Percentiles rank a stretch among this genome's conserved stretches.
These are phyloP conservation scores for Waltiozyma sp. DNA, from an alignment of 1,139 yeast species.

Conservation along the genomic window DNA sequence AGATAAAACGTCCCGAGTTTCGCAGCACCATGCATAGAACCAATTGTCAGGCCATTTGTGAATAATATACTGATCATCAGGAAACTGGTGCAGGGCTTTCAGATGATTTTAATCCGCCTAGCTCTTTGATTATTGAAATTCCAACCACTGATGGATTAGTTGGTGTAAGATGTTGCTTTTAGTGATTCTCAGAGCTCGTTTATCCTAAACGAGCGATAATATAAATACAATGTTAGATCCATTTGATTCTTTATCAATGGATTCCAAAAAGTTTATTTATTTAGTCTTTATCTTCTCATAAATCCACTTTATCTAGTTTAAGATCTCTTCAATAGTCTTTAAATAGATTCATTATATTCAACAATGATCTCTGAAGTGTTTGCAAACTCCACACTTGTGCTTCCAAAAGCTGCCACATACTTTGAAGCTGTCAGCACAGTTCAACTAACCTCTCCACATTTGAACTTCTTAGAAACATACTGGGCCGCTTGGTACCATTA, in stretches of 20 bases:
- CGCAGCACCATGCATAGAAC: not conserved
- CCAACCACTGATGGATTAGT: not conserved
- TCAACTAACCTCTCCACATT: constrained; percentile 20
- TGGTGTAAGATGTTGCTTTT: not conserved
- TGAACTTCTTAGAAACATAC: constrained; percentile 40
- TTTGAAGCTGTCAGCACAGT: constrained; percentile 6
- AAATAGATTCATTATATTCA: not conserved
- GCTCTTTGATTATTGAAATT: not conserved
- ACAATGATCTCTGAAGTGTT: constrained; percentile 10
- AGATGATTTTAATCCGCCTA: not conserved
- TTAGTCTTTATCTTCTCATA: not conserved
- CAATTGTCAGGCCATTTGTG: not conserved
- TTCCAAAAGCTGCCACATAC: constrained; percentile 8
- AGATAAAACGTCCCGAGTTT: too few species aligned
- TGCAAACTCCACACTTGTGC: constrained; percentile 7
- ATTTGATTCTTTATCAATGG: not conserved
- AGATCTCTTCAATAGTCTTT: not conserved
- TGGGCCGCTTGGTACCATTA: constrained; percentile 79
- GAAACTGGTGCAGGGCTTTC: not conserved
- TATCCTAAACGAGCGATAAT: not conserved
- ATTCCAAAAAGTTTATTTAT: not conserved
- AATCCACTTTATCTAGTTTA: not conserved
- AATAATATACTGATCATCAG: not conserved
- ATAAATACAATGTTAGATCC: not conserved
- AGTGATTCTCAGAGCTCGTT: not conserved